Evolutionary conservation across 768 basidiomycete species (phyloP), one percentile per base, ranked within the genome.

Genomic region (Auriscalpium orientale): DNA sequence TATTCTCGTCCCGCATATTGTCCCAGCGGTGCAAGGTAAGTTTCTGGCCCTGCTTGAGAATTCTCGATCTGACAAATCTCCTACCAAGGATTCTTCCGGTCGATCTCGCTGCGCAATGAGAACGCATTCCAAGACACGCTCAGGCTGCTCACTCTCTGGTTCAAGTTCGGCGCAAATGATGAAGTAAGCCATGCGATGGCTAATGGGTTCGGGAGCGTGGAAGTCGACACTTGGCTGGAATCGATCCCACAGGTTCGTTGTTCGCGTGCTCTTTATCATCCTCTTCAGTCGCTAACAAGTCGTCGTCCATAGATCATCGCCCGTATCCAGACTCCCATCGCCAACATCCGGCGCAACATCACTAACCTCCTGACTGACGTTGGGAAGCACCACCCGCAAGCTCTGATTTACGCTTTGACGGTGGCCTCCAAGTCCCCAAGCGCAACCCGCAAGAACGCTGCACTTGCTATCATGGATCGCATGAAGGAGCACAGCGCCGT

Each of bases 391-490:
- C 97, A 99, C 64, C 97, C 97, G 1, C 97, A 99, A 73, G 97
- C 97, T 1, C 74, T 99, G 49, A 93, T 98, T 56, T 99, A 98
- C 68, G 82, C 91, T 8, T 77, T 99, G 45, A 97, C 95, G 1
- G 97, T 99, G 11, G 97, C 97, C 1, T 92, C 93, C 15, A 93
- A 98, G 70, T 98, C 95, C 4, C 93, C 92, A 37, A 95, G 93
- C 62, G 69, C 76, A 22, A 75, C 85, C 16, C 84, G 97, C 51
- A 83, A 84, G 64, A 84, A 82, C 60, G 93, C 92, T 18, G 97
- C 97, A 1, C 74, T 82, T 18, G 76, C 74, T 36, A 95, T 98
- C 65, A 93, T 97, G 87, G 82, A 91, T 56, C 83, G 85, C 50
- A 95, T 99, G 92, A 78, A 82, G 56, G 94, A 98, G 59, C 95